These are phyloP conservation scores for Stephanodiscus triporus DNA, from an alignment of 108 stramenopile genomes.

Conservation along the genomic window DNA sequence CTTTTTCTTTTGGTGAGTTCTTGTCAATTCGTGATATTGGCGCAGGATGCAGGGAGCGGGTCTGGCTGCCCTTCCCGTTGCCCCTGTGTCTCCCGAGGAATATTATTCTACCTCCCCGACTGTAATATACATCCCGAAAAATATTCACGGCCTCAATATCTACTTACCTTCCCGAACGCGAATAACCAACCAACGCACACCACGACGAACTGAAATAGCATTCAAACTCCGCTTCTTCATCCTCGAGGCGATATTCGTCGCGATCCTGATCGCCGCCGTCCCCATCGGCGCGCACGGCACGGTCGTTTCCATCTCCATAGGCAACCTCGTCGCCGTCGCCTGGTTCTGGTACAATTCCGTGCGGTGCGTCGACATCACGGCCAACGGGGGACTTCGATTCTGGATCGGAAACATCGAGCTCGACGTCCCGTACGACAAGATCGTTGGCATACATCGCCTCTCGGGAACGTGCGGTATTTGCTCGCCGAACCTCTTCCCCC, in stretches of 20 bases:
- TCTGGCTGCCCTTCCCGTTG: too few relatives aligned
- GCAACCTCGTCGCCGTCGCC: conserved; percentile 76
- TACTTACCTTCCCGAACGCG: not conserved
- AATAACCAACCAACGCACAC: not conserved
- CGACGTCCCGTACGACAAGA: conserved; percentile 86
- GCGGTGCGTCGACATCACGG: conserved; percentile 82
- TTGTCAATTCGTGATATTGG: not conserved
- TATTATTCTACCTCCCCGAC: too few relatives aligned
- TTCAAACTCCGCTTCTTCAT: conserved; percentile 81
- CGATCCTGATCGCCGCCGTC: conserved; percentile 69
- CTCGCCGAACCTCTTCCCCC: conserved; percentile 52
- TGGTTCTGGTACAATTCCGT: conserved; percentile 94
- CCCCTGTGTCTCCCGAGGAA: not conserved
- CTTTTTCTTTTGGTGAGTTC: conserved; percentile 75
- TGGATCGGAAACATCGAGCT: conserved; percentile 92
- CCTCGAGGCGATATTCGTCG: conserved; percentile 71
- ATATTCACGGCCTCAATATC: not conserved
- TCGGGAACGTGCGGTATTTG: conserved; percentile 48
- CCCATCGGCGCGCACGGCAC: conserved; percentile 87
- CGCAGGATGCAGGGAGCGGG: not conserved
- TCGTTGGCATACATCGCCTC: conserved; percentile 65
- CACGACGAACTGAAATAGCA: conserved; percentile 38
- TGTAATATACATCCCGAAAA: too few relatives aligned
- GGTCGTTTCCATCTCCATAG: conserved; percentile 77
- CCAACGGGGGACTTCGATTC: conserved; percentile 81